Evolutionary conservation across 192 early-diverging fungal genomes (phyloP).

Genomic region (Dissophora ornata): DNA sequence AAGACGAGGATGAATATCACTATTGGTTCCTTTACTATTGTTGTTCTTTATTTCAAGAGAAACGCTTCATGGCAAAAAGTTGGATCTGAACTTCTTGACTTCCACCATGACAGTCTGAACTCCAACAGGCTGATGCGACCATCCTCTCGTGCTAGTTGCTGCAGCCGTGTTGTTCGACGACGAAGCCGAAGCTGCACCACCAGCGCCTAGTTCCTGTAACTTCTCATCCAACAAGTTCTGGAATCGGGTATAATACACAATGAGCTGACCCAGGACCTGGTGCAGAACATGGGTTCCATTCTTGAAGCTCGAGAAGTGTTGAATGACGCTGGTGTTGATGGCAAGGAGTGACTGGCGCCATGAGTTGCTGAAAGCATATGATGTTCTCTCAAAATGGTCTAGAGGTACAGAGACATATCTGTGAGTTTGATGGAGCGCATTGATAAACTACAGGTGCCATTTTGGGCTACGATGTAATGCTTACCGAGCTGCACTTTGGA

Average conservation of each 20-base stretch:
- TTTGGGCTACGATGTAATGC: not conserved
- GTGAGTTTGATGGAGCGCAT: too few relatives aligned
- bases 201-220: conserved; percentile 59
- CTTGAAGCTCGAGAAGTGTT: conserved; percentile 95
- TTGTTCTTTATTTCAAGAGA: too few relatives aligned
- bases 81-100: conserved; percentile 90
- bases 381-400: conserved; percentile 75
- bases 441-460: too few relatives aligned
- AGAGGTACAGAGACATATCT: too few relatives aligned
- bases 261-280: conserved; percentile 85
- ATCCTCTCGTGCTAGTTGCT: conserved; percentile 29
- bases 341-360: conserved; percentile 82
- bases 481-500: conserved; percentile 62
- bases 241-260: conserved; percentile 95
- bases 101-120: conserved; percentile 96
- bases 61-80: conserved; percentile 59
- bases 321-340: conserved; percentile 89
- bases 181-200: too few relatives aligned
- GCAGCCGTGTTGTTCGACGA: conserved; percentile 4
- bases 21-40: not conserved
- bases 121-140: conserved; percentile 79
- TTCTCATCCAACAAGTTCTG: conserved; percentile 82
- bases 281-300: conserved; percentile 95
- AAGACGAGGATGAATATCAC: not conserved
- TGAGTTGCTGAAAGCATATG: conserved; percentile 77